phyloP scores from a whole-genome alignment of 2,329 filamentous ascomycete species.

The Alternaria atra region DNA sequence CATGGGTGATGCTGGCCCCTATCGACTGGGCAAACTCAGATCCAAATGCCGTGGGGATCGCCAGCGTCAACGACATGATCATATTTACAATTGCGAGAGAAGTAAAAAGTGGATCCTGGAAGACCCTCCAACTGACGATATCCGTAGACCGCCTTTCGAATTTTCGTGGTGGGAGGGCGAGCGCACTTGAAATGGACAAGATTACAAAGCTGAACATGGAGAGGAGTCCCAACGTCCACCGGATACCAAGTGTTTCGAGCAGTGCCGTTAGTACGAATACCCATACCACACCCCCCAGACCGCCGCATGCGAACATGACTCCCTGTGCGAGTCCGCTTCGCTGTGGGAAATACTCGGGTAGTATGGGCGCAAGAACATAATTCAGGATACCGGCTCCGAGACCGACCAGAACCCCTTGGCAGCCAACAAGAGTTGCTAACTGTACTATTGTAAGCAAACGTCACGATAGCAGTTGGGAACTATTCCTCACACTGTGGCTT shows the following conservation, averaged over 20 bases:
- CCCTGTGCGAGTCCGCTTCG: slow-evolving; percentile 52
- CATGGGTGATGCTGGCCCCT: slow-evolving; percentile 53
- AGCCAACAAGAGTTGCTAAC: slow-evolving; percentile 55
- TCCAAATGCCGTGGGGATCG: slow-evolving; percentile 60
- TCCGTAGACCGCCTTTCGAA: slow-evolving; percentile 48
- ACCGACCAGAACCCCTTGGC: slow-evolving; percentile 57
- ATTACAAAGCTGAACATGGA: slow-evolving; percentile 51
- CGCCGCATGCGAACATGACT: slow-evolving; percentile 22
- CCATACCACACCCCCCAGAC: slow-evolving; percentile 26
- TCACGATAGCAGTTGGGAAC: neutral
- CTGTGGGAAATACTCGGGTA: slow-evolving; percentile 61
- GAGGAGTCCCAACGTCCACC: slow-evolving; percentile 56
- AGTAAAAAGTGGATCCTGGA: slow-evolving; percentile 53
- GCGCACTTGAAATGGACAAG: slow-evolving; percentile 49
- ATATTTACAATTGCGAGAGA: slow-evolving; percentile 52
- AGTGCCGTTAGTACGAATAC: slow-evolving; percentile 48
- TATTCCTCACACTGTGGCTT: slow-evolving; percentile 25
- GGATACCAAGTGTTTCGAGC: slow-evolving; percentile 54
- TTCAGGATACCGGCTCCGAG: slow-evolving; percentile 57
- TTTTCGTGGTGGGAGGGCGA: slow-evolving; percentile 52
- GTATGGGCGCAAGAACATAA: slow-evolving; percentile 56
- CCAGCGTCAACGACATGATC: slow-evolving; percentile 56
- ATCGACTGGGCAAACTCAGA: slow-evolving; percentile 58
- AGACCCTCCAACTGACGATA: slow-evolving; percentile 52
- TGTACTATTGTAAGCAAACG: slow-evolving; percentile 13